These are phyloP conservation scores for Yamadazyma atlantica DNA, from an alignment of 1,139 yeast genomes.

Conservation along the genomic window DNA sequence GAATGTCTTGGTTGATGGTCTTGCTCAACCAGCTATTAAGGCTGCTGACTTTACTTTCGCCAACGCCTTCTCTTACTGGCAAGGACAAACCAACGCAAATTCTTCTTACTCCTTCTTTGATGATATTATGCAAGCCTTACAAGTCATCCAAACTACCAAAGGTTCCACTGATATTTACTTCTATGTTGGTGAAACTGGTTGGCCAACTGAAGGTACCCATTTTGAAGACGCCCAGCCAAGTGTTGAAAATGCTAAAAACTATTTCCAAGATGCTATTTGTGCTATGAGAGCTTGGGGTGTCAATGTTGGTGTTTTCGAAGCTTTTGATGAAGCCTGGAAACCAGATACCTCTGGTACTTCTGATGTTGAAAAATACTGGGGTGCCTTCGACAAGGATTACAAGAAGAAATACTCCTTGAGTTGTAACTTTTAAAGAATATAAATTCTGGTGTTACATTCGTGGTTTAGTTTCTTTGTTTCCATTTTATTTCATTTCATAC, in stretches of 20 bases:
- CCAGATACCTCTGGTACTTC: conserved; percentile 83
- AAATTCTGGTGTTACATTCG: not conserved
- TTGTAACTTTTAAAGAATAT: conserved; percentile 44
- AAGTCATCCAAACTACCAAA: conserved; percentile 78
- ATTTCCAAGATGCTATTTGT: conserved; percentile 87
- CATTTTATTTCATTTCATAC: not conserved
- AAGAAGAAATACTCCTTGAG: conserved; percentile 56
- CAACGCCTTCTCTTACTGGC: conserved; percentile 98
- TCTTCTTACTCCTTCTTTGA: conserved; percentile 90
- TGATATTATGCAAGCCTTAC: conserved; percentile 95
- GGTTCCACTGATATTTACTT: conserved; percentile 81
- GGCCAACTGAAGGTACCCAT: conserved; percentile 89
- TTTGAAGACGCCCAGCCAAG: conserved; percentile 66
- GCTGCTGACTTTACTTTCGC: conserved; percentile 85
- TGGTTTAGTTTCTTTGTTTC: not conserved
- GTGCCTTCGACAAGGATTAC: conserved; percentile 67
- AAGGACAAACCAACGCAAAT: conserved; percentile 82
- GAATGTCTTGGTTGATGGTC: conserved; percentile 85
- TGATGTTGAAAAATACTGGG: conserved; percentile 92
- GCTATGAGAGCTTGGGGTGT: conserved; percentile 95
- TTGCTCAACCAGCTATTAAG: conserved; percentile 63
- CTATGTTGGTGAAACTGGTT: conserved; percentile 99
- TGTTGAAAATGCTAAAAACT: conserved; percentile 68
- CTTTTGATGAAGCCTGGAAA: conserved; percentile 95
- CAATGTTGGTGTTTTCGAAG: conserved; percentile 90